Base-by-base conservation (phyloP, 306 rosid species). In the Glycine latifolia region DNA sequence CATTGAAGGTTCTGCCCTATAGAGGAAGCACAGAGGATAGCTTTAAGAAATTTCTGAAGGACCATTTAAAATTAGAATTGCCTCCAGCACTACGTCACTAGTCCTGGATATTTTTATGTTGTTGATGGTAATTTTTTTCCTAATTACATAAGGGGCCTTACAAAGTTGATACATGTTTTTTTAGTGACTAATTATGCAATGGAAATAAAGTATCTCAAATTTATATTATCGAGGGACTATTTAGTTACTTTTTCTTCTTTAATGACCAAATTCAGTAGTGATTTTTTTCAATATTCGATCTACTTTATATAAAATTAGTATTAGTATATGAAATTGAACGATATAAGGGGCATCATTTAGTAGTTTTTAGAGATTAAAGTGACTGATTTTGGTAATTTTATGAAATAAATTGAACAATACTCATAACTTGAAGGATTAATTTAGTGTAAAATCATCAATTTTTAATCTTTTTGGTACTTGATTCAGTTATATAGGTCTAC, bases 31-130 rank as follows among this genome's bases (percentile, higher is more conserved):
- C 87, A 13, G 92, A 91, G 81, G 89, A 88, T 39, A 68, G 87
- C 79, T 93, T 91, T 86, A 87, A 86, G 93, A 83, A 82, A 82
- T 70, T 89, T 86, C 80, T 93, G 78, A 85, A 81, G 88, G 87
- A 84, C 79, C 65, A 59, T 4, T 65, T 89, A 65, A 77, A 78
- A 49, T 39, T 80, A 77, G 71, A 87, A 56, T 66, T 85, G 9
- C 82, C 69, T 67, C 79, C 77, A 49, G 81, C 50, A 33, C 65
- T 26, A 33, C 66, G 50, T 76, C 17, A 5, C 39, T 76, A 47
- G 41, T 41, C 71, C 55, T 20, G 16, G 49, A 15, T 31, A 65
- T 56, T 55, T 58, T 46, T 48, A 47, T 60, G 12, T 67, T 54
- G 48, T 62, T 77, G 26, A 65, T 52, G 74, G 16, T 35, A 33